Evolutionary conservation across 371 early-diverging fungal species (phyloP).

Genomic region (Mortierella sp.): DNA sequence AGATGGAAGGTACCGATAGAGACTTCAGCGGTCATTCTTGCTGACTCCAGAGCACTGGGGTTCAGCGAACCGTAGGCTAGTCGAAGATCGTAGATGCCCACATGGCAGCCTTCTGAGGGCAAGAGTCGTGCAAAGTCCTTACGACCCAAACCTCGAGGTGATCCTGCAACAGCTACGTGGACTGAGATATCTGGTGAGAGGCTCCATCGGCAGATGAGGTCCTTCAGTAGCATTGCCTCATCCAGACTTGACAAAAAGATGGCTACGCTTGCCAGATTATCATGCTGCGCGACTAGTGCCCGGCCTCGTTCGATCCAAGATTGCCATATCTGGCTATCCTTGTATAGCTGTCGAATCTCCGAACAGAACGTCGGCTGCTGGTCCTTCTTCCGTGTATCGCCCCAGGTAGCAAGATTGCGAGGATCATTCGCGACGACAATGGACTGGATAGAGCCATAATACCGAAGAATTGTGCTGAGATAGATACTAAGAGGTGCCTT

Average conservation of each 20-base stretch:
- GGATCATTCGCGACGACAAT: conserved; percentile 54
- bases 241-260: conserved; percentile 29
- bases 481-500: conserved; percentile 47
- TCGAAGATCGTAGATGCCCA: conserved; percentile 41
- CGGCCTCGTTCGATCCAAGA: conserved; percentile 48
- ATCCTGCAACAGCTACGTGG: conserved; percentile 48
- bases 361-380: conserved; percentile 31
- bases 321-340: conserved; percentile 41
- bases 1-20: conserved; percentile 45
- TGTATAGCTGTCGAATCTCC: conserved; percentile 29
- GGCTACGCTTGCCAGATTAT: conserved; percentile 22
- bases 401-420: conserved; percentile 49
- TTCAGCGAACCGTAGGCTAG: conserved; percentile 10
- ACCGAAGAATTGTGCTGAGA: conserved; percentile 52
- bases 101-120: conserved; percentile 49
- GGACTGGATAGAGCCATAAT: conserved; percentile 46
- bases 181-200: conserved; percentile 45
- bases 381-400: conserved; percentile 42
- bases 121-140: conserved; percentile 47
- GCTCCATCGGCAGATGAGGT: conserved; percentile 54
- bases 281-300: conserved; percentile 49
- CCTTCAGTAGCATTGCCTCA: conserved; percentile 36
- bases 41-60: conserved; percentile 28
- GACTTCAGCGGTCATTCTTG: conserved; percentile 33
- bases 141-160: conserved; percentile 27